Conservation (phyloP, 257 asterid species). For the Ajuga chamaepitys region DNA sequence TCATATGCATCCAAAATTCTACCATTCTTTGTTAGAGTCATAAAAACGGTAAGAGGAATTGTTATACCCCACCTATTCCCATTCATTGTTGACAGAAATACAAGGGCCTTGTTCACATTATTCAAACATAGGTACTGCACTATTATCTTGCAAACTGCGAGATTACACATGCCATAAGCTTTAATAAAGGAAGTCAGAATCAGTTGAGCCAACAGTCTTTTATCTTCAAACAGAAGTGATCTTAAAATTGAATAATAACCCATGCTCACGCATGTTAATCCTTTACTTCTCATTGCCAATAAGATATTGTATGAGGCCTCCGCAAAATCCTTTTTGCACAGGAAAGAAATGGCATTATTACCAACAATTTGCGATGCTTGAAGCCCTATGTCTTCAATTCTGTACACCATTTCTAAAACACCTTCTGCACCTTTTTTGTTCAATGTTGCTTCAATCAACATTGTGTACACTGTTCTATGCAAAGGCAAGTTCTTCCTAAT, state of each 20-base stretch:
- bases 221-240: slow-evolving; percentile 43
- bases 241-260: slow-evolving; percentile 45
- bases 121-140: slow-evolving; percentile 45
- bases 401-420: slow-evolving; percentile 35
- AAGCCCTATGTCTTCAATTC: slow-evolving; percentile 33
- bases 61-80: slow-evolving; percentile 21
- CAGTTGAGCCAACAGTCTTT: slow-evolving; percentile 29
- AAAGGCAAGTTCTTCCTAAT: slow-evolving; percentile 32
- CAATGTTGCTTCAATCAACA: slow-evolving; percentile 34
- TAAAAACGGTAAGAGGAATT: slow-evolving; percentile 38
- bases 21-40: slow-evolving; percentile 37
- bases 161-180: slow-evolving; percentile 42
- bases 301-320: slow-evolving; percentile 40
- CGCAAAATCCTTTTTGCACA: slow-evolving; percentile 43
- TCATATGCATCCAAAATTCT: slow-evolving; percentile 59
- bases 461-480: slow-evolving; percentile 32
- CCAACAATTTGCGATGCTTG: slow-evolving; percentile 28
- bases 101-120: slow-evolving; percentile 40
- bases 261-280: slow-evolving; percentile 20
- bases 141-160: slow-evolving; percentile 30
- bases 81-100: slow-evolving; percentile 34
- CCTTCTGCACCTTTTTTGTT: slow-evolving; percentile 38
- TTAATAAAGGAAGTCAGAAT: slow-evolving; percentile 55
- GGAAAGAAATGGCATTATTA: slow-evolving; percentile 34
- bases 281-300: slow-evolving; percentile 34